A percentile compares a stretch with the other conserved stretches of the same genome.
Evolutionary conservation across 108 stramenopile species (phyloP).

Genomic region (Bacterosira constricta): DNA sequence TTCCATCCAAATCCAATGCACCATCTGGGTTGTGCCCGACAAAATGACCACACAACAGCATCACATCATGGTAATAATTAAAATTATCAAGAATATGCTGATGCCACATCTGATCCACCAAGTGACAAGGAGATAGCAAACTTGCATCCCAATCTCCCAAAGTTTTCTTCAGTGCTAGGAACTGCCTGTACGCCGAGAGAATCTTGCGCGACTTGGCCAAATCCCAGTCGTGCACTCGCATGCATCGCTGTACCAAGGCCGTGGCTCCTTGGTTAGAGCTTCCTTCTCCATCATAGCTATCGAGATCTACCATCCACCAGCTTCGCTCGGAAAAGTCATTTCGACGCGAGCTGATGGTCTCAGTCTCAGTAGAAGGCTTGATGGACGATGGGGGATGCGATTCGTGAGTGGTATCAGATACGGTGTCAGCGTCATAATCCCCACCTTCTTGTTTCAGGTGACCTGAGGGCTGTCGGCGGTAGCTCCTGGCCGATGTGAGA

Average conservation of each 20-base stretch:
- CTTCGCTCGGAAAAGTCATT: not conserved
- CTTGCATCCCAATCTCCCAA: constrained; percentile 70
- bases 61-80: constrained; percentile 70
- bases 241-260: constrained; percentile 70
- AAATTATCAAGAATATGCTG: constrained; percentile 65
- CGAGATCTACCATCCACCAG: constrained; percentile 17
- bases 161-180: constrained; percentile 69
- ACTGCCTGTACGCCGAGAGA: constrained; percentile 67
- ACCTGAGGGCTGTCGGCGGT: no score
- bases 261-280: constrained; percentile 55
- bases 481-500: no score
- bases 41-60: constrained; percentile 64
- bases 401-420: no score
- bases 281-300: no score
- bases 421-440: no score
- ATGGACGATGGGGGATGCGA: no score
- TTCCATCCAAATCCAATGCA: constrained; percentile 44
- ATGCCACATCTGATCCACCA: constrained; percentile 80
- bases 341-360: no score
- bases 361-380: no score
- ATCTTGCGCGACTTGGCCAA: constrained; percentile 56
- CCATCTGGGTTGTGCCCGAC: constrained; percentile 70
- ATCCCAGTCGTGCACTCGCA: constrained; percentile 57
- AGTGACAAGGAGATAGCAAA: constrained; percentile 58
- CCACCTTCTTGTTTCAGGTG: no score